Evolutionary conservation across 805 yeast species (phyloP).

Genomic region (Candida jianshihensis): DNA sequence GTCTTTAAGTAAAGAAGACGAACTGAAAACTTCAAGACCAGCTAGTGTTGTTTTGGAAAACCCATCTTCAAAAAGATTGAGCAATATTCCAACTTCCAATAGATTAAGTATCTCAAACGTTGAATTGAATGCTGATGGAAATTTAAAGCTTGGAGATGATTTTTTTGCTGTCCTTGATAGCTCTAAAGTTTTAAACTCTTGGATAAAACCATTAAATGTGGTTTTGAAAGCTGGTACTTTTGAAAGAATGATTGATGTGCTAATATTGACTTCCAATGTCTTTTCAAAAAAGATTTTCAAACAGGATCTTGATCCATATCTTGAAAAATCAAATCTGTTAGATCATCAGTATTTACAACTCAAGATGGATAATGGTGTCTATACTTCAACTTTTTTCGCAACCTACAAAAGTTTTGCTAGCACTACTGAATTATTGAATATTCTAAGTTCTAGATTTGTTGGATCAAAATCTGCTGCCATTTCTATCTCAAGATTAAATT

Average conservation of each 20-base stretch:
- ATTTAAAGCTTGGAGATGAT: conserved; percentile 16
- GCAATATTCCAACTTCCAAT: conserved; percentile 27
- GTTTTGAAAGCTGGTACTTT: conserved; percentile 64
- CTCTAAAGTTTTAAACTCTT: conserved; percentile 17
- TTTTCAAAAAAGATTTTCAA: conserved; percentile 40
- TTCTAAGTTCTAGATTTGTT: conserved; percentile 45
- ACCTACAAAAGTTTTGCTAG: conserved; percentile 63
- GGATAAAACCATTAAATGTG: conserved; percentile 30
- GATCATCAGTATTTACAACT: conserved; percentile 37
- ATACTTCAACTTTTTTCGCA: conserved; percentile 62
- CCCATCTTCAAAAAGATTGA: conserved; percentile 33
- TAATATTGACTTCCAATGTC: conserved; percentile 64
- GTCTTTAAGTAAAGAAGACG: conserved; percentile 33
- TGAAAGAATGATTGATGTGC: conserved; percentile 70
- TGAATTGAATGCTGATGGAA: background rate
- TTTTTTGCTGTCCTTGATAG: conserved; percentile 28
- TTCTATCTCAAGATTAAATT: conserved; percentile 35
- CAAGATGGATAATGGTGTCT: conserved; percentile 57
- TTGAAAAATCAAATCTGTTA: conserved; percentile 25
- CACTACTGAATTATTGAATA: conserved; percentile 44
- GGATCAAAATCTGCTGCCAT: conserved; percentile 59
- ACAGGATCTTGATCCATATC: conserved; percentile 35
- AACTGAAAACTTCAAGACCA: conserved; percentile 31
- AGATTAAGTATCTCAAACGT: conserved; percentile 15
- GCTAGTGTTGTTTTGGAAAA: conserved; percentile 42